Base-by-base conservation (phyloP, 352 stramenopile genomes). In the Globisporangium cystogenes region DNA sequence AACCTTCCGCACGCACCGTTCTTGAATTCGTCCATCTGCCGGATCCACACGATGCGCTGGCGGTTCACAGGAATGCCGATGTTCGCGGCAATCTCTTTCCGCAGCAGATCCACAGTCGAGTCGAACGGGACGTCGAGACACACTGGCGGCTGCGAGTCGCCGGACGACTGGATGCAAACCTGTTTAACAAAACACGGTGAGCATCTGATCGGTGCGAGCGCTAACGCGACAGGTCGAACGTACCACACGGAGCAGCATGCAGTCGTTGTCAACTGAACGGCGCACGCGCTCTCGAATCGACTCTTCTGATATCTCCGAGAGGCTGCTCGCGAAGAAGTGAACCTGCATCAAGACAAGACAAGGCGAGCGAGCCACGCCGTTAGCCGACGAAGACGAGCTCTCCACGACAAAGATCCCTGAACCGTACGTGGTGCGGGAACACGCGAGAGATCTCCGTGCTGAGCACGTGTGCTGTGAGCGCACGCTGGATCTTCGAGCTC, bases 11-110 rank as follows among this genome's bases (percentile, higher is more conserved):
- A 55, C 61, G 10, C 57, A 95, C 85, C 85, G 59, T 86, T 90
- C 20, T 86, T 80, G 46, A 91, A 82, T 51, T 93, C 72, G 37
- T 95, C 81, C 41, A 74, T 93, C 53, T 92, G 82, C 15, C 82
- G 81, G 65, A 95, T 92, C 85, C 85, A 95, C 29, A 95, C 82
- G 51, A 95, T 91, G n/a, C 77, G 83, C 53, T 95, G 85, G n/a
- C 75, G 76, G 50, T 59, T 52, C 51, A 89, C 77, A 15, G 85
- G 85, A 29, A 95, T 91, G 27, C 85, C 85, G 57, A 93, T 87
- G 49, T 83, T 82, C 16, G 60, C 67, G 39, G 83, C 66, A n/a
- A 95, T 95, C 51, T 90, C 78, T 43, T 87, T 84, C 7, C 79
- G 72, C 29, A 95, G 70, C 20, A 82, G 57, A 8, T 61, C 80